Evolutionary conservation across 805 yeast genomes (phyloP).

Genomic region (Kodamaea hsintzibuensis): DNA sequence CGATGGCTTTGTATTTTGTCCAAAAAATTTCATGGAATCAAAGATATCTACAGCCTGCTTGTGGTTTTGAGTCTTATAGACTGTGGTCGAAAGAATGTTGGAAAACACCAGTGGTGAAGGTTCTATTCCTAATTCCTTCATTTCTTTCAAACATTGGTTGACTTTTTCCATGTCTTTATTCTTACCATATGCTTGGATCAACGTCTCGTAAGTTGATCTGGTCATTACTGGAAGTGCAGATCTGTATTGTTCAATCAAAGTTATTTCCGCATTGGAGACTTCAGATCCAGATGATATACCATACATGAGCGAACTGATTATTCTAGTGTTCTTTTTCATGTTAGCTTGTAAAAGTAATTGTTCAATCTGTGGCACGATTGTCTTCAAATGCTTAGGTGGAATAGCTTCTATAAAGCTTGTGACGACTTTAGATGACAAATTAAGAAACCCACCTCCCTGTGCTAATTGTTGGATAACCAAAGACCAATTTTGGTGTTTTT

Average conservation of each 20-base stretch:
- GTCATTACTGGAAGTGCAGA: conserved; percentile 23
- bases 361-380: conserved; percentile 37
- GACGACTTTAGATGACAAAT: conserved; percentile 32
- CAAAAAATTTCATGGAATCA: conserved; percentile 81
- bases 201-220: conserved; percentile 43
- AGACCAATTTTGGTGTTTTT: conserved; percentile 47
- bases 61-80: conserved; percentile 48
- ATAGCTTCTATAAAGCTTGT: conserved; percentile 38
- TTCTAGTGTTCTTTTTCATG: conserved; percentile 27
- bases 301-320: conserved; percentile 39
- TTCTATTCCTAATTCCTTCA: conserved; percentile 36
- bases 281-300: conserved; percentile 29
- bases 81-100: conserved; percentile 61
- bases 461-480: conserved; percentile 43
- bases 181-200: conserved; percentile 50
- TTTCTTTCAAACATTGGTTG: conserved; percentile 36
- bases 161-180: conserved; percentile 36
- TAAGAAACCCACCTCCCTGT: conserved; percentile 36
- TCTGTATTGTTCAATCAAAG: conserved; percentile 33
- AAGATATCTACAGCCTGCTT: conserved; percentile 71
- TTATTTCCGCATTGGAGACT: conserved; percentile 22
- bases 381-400: conserved; percentile 38
- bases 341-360: conserved; percentile 36
- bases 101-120: conserved; percentile 53
- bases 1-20: conserved; percentile 67